Base-by-base conservation (phyloP, 352 stramenopile species). In the Phytophthora brassicae region DNA sequence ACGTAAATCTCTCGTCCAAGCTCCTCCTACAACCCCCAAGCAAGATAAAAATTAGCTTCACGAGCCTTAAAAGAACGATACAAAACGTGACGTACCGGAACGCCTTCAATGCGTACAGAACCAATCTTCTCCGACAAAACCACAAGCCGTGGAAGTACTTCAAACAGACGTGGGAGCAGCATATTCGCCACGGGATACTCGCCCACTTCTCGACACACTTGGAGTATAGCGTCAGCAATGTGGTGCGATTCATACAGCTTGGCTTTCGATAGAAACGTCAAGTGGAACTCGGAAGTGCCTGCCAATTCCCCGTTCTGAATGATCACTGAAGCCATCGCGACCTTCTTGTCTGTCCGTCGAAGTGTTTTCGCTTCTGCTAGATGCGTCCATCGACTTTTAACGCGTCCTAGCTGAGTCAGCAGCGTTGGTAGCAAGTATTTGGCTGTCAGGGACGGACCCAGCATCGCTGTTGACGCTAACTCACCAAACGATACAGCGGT, bases 1-100 rank as follows among this genome's bases (percentile, higher is more conserved):
- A 92, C 79, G 57, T 92, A 90, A 23, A 92, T 80, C 33, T 92
- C 84, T 4, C 77, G 75, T 8, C 72, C 84, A 11, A 92, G 65
- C 31, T 90, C 84, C 23, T 83, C 75, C 82, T 92, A 22, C 47
- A 33, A 28, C 17, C 11, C 16, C 54, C 13, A 57, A n/a, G 46
- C 3, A 53, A 29, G 11, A n/a, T n/a, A 35, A 52, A 13, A 17
- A 5, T 51, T 36, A 64, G 45, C 2, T 48, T 5, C 7, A 31
- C 6, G 57, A 17, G 17, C 26, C 46, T 22, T 6, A 8, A 1
- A 6, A 55, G 20, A 19, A 19, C n/a, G 8, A 31, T n/a, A 17
- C 4, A 11, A 24, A 9, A 48, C 1, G 0, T 4, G 7, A 77
- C 80, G 42, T 71, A 92, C 80, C 60, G 84, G 84, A 23, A 90